Evolutionary conservation across 2,329 filamentous ascomycete genomes (phyloP), one percentile per base, ranked within the genome.

Genomic region (Ilyonectria destructans): DNA sequence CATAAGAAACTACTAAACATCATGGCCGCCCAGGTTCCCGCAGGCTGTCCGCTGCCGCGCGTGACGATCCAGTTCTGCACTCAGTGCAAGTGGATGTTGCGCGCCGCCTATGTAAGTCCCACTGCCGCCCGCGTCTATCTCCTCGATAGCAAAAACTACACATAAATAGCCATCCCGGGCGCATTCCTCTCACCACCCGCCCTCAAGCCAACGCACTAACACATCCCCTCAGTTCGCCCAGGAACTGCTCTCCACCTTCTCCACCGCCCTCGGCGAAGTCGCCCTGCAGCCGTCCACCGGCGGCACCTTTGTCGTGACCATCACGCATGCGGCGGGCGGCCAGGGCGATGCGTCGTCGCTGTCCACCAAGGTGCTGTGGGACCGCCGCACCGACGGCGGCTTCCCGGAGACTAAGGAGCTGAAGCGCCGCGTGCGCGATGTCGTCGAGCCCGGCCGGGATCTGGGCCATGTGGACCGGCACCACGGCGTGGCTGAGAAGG

Each of bases 381-480:
- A 98, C 84, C 89, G 96, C 69, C 97, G 95, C 80, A 79, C 82
- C 4, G 92, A 98, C 77, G 93, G 93, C 33, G 95, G 96, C 0
- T 99, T 99, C 81, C 96, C 96, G 68, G 95, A 98, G 83, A 95
- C 93, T 2, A 97, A 98, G 82, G 91, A 96, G 73, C 87, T 98
- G 49, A 98, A 98, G 83, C 90, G 94, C 67, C 87, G 91, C 17
- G 90, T 98, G 6, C 86, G 96, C 65, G 93, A 98, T 82, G 86
- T 93, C 58, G 91, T 98, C 74, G 91, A 96, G 76, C 96, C 95
- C 0, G 85, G 84, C 1, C 87, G 92, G 69, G 88, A 96, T 77
- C 83, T 98, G 60, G 96, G 96, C 0, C 96, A 98, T 82, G 91
- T 94, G 26, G 93, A 95, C 80, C 85, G 89, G 62, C 80, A 86